A percentile compares a stretch with the other conserved stretches of the same genome.
Conservation (phyloP, 2,329 filamentous ascomycete genomes). For the Triangularia verruculosa region DNA sequence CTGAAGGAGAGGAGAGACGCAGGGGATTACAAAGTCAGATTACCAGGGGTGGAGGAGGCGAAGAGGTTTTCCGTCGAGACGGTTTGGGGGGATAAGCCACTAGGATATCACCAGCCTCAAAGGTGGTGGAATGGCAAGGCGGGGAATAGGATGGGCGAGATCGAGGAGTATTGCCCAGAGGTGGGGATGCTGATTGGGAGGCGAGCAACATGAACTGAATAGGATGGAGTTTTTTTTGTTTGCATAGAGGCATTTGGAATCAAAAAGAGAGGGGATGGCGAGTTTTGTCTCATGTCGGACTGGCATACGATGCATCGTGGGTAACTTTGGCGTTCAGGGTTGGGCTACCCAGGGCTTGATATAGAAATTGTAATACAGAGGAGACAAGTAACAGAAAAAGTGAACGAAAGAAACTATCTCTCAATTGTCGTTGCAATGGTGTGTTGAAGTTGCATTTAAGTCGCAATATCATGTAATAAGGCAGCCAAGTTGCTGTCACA, state of each 20-base stretch:
- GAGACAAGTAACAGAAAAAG: background rate
- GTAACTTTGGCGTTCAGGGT: background rate
- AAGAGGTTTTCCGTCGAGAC: background rate
- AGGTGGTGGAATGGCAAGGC: background rate
- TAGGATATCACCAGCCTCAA: slow-evolving; percentile 2
- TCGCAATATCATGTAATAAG: background rate
- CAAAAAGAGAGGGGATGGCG: background rate
- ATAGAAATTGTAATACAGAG: background rate
- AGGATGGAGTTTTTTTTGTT: background rate
- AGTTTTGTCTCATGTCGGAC: background rate
- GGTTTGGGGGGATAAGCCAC: background rate
- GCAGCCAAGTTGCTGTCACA: background rate
- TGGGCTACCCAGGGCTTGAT: background rate
- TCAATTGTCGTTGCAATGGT: background rate
- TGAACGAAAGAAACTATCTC: background rate
- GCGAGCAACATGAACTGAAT: background rate
- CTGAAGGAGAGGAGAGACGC: background rate
- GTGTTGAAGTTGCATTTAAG: background rate
- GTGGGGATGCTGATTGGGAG: slow-evolving; percentile 7
- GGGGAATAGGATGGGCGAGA: background rate
- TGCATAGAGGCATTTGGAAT: background rate
- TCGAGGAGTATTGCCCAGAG: slow-evolving; percentile 3
- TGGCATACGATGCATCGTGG: background rate
- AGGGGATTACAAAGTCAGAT: background rate
- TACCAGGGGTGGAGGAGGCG: background rate